Evolutionary conservation across 805 yeast species (phyloP).

Genomic region (Ogataea trehalophila): DNA sequence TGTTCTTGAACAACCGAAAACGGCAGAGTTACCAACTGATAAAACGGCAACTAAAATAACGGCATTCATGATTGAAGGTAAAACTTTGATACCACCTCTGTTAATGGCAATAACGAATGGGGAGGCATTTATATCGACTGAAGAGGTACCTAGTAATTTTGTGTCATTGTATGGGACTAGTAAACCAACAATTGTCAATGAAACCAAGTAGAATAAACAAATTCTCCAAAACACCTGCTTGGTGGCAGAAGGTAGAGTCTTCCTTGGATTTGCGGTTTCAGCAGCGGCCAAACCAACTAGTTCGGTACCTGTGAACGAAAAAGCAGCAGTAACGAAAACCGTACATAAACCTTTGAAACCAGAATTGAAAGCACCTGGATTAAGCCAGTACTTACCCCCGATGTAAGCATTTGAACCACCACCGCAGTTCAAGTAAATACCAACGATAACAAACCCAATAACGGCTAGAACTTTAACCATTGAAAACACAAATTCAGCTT

Average conservation of each 20-base stretch:
- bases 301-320: slow-evolving; percentile 59
- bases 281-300: slow-evolving; percentile 55
- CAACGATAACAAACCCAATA: slow-evolving; percentile 47
- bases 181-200: slow-evolving; percentile 47
- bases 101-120: slow-evolving; percentile 73
- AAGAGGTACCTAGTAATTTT: slow-evolving; percentile 42
- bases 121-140: slow-evolving; percentile 53
- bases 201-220: slow-evolving; percentile 45
- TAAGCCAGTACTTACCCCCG: slow-evolving; percentile 52
- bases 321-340: slow-evolving; percentile 52
- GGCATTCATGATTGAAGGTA: slow-evolving; percentile 68
- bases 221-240: slow-evolving; percentile 58
- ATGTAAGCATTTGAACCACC: slow-evolving; percentile 52
- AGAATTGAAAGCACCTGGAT: slow-evolving; percentile 45
- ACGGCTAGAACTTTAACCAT: slow-evolving; percentile 48
- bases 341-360: slow-evolving; percentile 57
- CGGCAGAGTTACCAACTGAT: slow-evolving; percentile 71
- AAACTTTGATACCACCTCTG: slow-evolving; percentile 53
- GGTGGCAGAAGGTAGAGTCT: slow-evolving; percentile 51
- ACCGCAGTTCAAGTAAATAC: slow-evolving; percentile 48
- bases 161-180: slow-evolving; percentile 50
- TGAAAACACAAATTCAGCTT: slow-evolving; percentile 52
- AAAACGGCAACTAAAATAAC: slow-evolving; percentile 66
- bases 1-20: slow-evolving; percentile 68
- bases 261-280: slow-evolving; percentile 51